Percentiles rank a stretch among this genome's conserved stretches.
Evolutionary conservation across 2,329 filamentous ascomycete species (phyloP).

Genomic region (Pseudovirgaria hyperparasitica): DNA sequence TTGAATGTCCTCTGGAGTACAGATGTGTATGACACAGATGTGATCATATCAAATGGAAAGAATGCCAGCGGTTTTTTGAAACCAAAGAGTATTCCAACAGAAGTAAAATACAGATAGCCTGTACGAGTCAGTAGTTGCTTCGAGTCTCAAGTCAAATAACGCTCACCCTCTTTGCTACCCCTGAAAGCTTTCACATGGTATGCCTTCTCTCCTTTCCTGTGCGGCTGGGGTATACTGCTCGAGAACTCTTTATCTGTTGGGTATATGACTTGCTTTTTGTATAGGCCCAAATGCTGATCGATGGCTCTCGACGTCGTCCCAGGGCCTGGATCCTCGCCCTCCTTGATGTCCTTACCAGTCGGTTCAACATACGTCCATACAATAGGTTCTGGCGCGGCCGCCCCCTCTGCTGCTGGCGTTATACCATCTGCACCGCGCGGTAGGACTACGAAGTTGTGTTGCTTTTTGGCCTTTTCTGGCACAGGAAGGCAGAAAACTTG

Average conservation of each 20-base stretch:
- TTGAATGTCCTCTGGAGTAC: slow-evolving; percentile 55
- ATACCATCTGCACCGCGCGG: slow-evolving; percentile 39
- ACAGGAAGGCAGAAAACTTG: slow-evolving; percentile 49
- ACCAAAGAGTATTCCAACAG: slow-evolving; percentile 48
- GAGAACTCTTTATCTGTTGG: slow-evolving; percentile 46
- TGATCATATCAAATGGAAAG: slow-evolving; percentile 47
- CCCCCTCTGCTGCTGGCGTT: slow-evolving; percentile 26
- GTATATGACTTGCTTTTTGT: slow-evolving; percentile 37
- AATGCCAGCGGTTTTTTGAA: slow-evolving; percentile 54
- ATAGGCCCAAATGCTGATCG: slow-evolving; percentile 24
- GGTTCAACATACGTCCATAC: slow-evolving; percentile 49
- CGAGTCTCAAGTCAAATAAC: slow-evolving; percentile 3
- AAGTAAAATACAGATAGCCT: slow-evolving; percentile 52
- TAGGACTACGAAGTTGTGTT: slow-evolving; percentile 50
- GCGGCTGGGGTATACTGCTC: slow-evolving; percentile 45
- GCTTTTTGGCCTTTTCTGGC: slow-evolving; percentile 50
- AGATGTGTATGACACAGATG: slow-evolving; percentile 49
- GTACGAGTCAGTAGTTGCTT: slow-evolving; percentile 3
- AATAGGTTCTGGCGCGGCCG: slow-evolving; percentile 38
- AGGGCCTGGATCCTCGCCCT: slow-evolving; percentile 30
- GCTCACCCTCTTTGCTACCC: slow-evolving; percentile 51
- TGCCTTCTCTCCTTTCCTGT: slow-evolving; percentile 49
- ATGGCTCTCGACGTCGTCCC: slow-evolving; percentile 32
- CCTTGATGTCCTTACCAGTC: slow-evolving; percentile 28
- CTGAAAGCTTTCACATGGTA: slow-evolving; percentile 52